Evolutionary conservation across 2,329 filamentous ascomycete species (phyloP).

Genomic region (Apiospora hydei): DNA sequence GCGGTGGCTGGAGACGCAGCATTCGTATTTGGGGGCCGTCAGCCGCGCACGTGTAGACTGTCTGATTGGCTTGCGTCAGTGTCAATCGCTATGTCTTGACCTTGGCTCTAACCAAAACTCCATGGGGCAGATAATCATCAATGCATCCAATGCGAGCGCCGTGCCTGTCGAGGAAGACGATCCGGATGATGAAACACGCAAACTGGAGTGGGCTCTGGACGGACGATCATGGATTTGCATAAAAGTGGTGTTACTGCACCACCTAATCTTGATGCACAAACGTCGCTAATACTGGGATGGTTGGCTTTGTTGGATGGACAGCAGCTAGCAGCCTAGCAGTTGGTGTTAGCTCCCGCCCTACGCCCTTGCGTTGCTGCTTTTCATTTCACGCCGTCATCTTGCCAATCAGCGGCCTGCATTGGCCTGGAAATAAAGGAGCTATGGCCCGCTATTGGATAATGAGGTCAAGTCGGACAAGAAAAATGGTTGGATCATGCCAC

Average conservation of each 20-base stretch:
- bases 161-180: background rate
- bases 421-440: slow-evolving; percentile 4
- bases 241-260: background rate
- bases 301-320: background rate
- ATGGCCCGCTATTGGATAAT: slow-evolving; percentile 23
- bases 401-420: slow-evolving; percentile 9
- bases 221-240: background rate
- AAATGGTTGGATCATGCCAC: slow-evolving; percentile 29
- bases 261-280: background rate
- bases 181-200: background rate
- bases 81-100: background rate
- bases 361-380: background rate
- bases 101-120: background rate
- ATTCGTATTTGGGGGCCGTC: background rate
- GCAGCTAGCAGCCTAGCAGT: background rate
- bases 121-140: background rate
- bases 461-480: slow-evolving; percentile 27
- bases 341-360: background rate
- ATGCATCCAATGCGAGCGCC: background rate
- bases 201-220: background rate
- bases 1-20: background rate
- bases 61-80: background rate
- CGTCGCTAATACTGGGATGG: background rate
- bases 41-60: background rate
- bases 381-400: slow-evolving; percentile 18